Conservation (phyloP, 1,284 basidiomycete genomes). For the Apiotrichum siamense region DNA sequence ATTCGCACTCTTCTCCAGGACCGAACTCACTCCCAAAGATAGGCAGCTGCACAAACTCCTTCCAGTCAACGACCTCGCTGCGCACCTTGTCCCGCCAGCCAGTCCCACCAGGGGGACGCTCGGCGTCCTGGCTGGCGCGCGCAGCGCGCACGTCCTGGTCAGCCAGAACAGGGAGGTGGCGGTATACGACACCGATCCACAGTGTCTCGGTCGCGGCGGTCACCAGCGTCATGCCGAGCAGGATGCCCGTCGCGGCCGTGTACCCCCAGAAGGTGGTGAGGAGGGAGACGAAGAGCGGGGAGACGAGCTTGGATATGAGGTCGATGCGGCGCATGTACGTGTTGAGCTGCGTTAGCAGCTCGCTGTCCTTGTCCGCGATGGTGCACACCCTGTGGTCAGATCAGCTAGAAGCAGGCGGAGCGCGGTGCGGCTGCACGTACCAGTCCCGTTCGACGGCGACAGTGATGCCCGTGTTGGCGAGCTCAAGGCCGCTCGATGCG, state of each 20-base stretch:
- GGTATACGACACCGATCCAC: slow-evolving; percentile 47
- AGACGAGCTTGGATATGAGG: slow-evolving; percentile 48
- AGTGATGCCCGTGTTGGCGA: slow-evolving; percentile 48
- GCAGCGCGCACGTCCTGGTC: not conserved
- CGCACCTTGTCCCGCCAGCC: slow-evolving; percentile 5
- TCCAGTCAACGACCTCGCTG: slow-evolving; percentile 42
- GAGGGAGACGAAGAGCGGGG: slow-evolving; percentile 51
- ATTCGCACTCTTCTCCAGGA: too few species aligned
- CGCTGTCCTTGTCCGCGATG: slow-evolving; percentile 38
- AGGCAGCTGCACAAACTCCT: slow-evolving; percentile 46
- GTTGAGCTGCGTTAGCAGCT: slow-evolving; percentile 39
- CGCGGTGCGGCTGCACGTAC: slow-evolving; percentile 19
- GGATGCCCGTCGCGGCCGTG: slow-evolving; percentile 24
- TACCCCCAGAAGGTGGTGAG: slow-evolving; percentile 44
- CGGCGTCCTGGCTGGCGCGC: not conserved
- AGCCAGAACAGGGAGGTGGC: slow-evolving; percentile 34
- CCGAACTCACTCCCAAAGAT: slow-evolving; percentile 44
- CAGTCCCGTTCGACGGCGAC: slow-evolving; percentile 52
- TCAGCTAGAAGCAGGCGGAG: too few species aligned
- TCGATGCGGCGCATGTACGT: slow-evolving; percentile 49
- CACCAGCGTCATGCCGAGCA: slow-evolving; percentile 29
- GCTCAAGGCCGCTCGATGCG: slow-evolving; percentile 33
- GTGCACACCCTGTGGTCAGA: slow-evolving; percentile 39
- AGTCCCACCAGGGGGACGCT: not conserved
- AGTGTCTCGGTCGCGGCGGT: slow-evolving; percentile 36